These are phyloP conservation scores for Rhododendron kiyosumense DNA, from an alignment of 148 eudicot genomes.

Conservation along the genomic window DNA sequence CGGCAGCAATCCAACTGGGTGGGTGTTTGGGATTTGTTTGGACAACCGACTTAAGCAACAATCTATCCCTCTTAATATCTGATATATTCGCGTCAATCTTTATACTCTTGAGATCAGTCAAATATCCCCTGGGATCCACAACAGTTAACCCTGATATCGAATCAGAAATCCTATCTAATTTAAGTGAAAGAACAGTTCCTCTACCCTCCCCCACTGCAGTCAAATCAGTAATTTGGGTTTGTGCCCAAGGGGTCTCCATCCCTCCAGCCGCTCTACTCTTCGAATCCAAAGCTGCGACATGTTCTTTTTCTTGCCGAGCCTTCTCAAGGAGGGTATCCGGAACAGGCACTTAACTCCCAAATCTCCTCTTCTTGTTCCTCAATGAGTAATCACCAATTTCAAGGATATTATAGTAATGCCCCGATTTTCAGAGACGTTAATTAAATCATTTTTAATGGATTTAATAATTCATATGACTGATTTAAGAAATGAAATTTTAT, in stretches of 20 bases:
- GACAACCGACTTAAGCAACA: slow-evolving; percentile 73
- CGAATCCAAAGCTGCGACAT: slow-evolving; percentile 84
- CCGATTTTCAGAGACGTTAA: no score
- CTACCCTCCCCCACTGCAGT: slow-evolving; percentile 99
- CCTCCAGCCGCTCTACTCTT: slow-evolving; percentile 85
- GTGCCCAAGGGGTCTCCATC: slow-evolving; percentile 82
- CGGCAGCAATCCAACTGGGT: slow-evolving; percentile 99
- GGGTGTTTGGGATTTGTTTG: slow-evolving; percentile 89
- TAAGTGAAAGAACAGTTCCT: slow-evolving; percentile 86
- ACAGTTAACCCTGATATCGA: slow-evolving; percentile 81
- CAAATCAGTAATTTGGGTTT: slow-evolving; percentile 86
- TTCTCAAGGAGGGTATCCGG: slow-evolving; percentile 87
- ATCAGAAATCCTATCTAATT: slow-evolving; percentile 78
- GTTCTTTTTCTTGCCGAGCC: slow-evolving; percentile 93
- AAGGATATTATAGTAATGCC: no score
- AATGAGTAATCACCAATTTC: slow-evolving; percentile 87
- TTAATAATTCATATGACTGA: no score
- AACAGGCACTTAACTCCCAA: slow-evolving; percentile 90
- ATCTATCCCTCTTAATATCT: slow-evolving; percentile 80
- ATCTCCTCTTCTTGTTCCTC: slow-evolving; percentile 86
- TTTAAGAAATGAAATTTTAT: no score
- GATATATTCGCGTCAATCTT: slow-evolving; percentile 94
- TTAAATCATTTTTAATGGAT: no score
- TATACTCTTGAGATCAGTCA: slow-evolving; percentile 94
- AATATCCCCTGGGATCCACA: slow-evolving; percentile 88